Evolutionary conservation across 164 flowering plant genomes (phyloP).

Genomic region (Stephania cephalantha): DNA sequence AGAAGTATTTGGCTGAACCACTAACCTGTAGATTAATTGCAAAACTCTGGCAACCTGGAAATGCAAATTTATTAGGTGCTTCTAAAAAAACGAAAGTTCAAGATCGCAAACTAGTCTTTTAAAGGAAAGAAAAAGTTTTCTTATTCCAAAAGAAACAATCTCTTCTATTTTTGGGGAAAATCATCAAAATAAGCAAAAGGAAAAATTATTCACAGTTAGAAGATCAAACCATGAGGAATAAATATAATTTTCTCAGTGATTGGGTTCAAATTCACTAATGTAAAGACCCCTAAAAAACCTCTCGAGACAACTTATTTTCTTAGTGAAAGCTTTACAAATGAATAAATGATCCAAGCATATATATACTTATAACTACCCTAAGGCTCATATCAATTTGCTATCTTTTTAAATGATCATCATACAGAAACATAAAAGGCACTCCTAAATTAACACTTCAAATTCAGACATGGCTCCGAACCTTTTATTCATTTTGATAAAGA

Average conservation of each 20-base stretch:
- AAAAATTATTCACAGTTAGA: neutral
- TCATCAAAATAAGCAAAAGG: neutral
- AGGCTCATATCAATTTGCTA: neutral
- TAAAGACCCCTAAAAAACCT: neutral
- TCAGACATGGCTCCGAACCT: neutral
- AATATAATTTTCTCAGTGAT: neutral
- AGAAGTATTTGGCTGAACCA: constrained; percentile 88
- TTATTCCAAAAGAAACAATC: neutral
- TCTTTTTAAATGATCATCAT: neutral
- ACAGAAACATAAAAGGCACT: no score
- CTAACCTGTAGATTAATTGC: constrained; percentile 83
- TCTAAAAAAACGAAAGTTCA: constrained; percentile 4
- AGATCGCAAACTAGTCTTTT: neutral
- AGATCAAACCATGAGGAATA: neutral
- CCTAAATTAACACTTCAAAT: no score
- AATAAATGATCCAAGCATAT: neutral
- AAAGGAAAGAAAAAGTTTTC: neutral
- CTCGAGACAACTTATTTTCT: neutral
- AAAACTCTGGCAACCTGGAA: constrained; percentile 87
- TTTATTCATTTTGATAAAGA: neutral
- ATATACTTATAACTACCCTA: neutral
- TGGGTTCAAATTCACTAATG: neutral
- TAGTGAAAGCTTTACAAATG: neutral
- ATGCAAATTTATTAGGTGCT: constrained; percentile 5
- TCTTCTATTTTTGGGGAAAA: neutral